A percentile compares a stretch with the other conserved stretches of the same genome.
phyloP scores from a whole-genome alignment of 805 yeast species.

The Kodamaea nitidulidarum region DNA sequence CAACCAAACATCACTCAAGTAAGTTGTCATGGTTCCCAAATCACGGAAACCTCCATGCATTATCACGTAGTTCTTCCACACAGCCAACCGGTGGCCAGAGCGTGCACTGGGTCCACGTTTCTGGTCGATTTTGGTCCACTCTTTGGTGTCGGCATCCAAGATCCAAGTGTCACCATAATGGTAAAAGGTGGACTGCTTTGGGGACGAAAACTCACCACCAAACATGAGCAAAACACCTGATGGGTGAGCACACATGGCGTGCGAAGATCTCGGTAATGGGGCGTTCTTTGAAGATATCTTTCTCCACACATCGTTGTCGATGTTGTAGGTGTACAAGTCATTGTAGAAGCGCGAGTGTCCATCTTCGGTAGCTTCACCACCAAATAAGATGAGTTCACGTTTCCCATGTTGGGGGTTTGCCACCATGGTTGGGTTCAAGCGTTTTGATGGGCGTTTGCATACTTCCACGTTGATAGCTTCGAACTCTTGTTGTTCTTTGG shows the following conservation, averaged over 20 bases:
- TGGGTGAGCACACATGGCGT: constrained; percentile 90
- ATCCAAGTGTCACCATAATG: constrained; percentile 98
- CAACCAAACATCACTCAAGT: constrained; percentile 83
- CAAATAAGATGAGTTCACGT: constrained; percentile 77
- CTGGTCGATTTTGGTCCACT: constrained; percentile 83
- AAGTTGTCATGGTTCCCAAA: constrained; percentile 77
- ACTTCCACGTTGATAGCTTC: constrained; percentile 63
- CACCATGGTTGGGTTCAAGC: constrained; percentile 73
- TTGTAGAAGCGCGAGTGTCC: constrained; percentile 68
- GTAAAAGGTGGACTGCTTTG: constrained; percentile 91
- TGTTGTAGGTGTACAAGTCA: constrained; percentile 68
- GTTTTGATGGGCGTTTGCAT: constrained; percentile 56
- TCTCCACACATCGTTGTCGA: constrained; percentile 81
- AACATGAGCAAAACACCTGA: constrained; percentile 80
- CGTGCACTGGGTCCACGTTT: constrained; percentile 78
- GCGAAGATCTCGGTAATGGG: constrained; percentile 91
- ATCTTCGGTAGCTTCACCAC: constrained; percentile 71
- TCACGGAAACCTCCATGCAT: constrained; percentile 93
- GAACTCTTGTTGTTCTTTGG: constrained; percentile 74
- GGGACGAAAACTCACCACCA: constrained; percentile 97
- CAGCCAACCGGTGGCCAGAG: constrained; percentile 87
- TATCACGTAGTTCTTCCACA: constrained; percentile 86
- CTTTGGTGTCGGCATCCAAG: constrained; percentile 75
- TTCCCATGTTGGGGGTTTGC: constrained; percentile 73
- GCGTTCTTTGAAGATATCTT: constrained; percentile 73